Percentiles rank a stretch among this genome's conserved stretches.
phyloP scores from a whole-genome alignment of 805 yeast genomes.

The Saccharomycopsis javanensis region DNA sequence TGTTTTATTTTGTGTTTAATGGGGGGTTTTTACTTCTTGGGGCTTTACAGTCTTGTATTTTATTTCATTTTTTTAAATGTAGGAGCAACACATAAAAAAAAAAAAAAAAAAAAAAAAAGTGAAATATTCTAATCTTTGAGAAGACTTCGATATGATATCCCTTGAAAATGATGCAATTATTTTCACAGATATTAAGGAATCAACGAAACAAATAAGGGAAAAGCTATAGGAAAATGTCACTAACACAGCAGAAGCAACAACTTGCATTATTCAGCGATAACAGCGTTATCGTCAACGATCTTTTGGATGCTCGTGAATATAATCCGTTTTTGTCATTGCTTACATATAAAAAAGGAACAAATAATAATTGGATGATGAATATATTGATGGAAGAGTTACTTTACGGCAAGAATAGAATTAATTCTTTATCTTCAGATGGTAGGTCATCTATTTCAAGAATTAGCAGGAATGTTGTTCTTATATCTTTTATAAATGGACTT shows the following conservation, averaged over 20 bases:
- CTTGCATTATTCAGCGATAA: slow-evolving; percentile 11
- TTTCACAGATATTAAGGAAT: no score
- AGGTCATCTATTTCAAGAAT: neutral
- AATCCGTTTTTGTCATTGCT: slow-evolving; percentile 8
- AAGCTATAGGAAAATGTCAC: neutral
- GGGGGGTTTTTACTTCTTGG: neutral
- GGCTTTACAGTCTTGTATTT: no score
- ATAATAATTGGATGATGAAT: slow-evolving; percentile 13
- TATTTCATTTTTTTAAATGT: no score
- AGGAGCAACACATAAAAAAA: no score
- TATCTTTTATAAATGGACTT: slow-evolving; percentile 11
- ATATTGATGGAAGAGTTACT: slow-evolving; percentile 12
- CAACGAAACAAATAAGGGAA: no score
- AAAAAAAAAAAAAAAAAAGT: neutral
- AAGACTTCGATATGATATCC: no score
- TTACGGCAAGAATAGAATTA: slow-evolving; percentile 7
- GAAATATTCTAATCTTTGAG: neutral
- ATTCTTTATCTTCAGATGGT: neutral
- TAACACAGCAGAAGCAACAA: slow-evolving; percentile 13
- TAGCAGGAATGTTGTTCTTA: slow-evolving; percentile 2
- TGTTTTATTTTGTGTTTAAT: neutral
- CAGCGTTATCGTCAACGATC: slow-evolving; percentile 5
- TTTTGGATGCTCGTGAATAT: neutral
- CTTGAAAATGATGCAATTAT: neutral
- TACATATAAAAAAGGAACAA: slow-evolving; percentile 10